Conservation (phyloP, 257 asterid genomes). For the Prunella vulgaris region DNA sequence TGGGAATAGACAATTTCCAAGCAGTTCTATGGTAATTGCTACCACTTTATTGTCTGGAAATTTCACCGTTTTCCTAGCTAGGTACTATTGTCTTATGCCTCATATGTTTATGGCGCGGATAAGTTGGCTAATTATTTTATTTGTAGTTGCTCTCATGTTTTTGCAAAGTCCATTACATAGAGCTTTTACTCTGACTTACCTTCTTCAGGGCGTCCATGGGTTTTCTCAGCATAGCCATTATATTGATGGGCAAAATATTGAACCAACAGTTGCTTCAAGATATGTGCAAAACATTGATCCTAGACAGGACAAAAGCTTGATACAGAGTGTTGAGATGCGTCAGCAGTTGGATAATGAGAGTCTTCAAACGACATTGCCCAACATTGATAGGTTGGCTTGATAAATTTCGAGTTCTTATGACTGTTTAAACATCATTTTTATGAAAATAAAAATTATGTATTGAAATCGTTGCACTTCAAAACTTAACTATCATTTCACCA, state of each 20-base stretch:
- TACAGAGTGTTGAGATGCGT: slow-evolving; percentile 36
- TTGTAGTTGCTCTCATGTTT: not conserved
- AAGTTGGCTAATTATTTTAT: not conserved
- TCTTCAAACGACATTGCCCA: slow-evolving; percentile 33
- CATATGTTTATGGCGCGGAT: slow-evolving; percentile 4
- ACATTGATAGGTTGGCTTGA: slow-evolving; percentile 52
- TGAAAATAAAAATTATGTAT: not conserved
- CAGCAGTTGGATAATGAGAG: slow-evolving; percentile 30
- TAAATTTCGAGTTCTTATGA: slow-evolving; percentile 9
- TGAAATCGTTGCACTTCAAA: not conserved
- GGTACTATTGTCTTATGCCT: slow-evolving; percentile 1
- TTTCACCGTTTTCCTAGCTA: slow-evolving; percentile 9
- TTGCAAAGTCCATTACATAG: slow-evolving; percentile 8
- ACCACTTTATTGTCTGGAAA: slow-evolving; percentile 6
- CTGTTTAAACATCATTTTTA: slow-evolving; percentile 2
- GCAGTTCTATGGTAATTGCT: slow-evolving; percentile 54
- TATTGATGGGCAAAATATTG: slow-evolving; percentile 42
- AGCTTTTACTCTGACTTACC: slow-evolving; percentile 7
- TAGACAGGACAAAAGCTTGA: slow-evolving; percentile 30
- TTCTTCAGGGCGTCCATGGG: slow-evolving; percentile 49
- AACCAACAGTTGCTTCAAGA: slow-evolving; percentile 39
- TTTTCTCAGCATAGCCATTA: slow-evolving; percentile 40
- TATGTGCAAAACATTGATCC: slow-evolving; percentile 46
- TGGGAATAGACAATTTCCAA: slow-evolving; percentile 42
- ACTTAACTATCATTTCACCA: not conserved